Conservation (phyloP, 345 rosid species). For the Aquilaria malaccensis region DNA sequence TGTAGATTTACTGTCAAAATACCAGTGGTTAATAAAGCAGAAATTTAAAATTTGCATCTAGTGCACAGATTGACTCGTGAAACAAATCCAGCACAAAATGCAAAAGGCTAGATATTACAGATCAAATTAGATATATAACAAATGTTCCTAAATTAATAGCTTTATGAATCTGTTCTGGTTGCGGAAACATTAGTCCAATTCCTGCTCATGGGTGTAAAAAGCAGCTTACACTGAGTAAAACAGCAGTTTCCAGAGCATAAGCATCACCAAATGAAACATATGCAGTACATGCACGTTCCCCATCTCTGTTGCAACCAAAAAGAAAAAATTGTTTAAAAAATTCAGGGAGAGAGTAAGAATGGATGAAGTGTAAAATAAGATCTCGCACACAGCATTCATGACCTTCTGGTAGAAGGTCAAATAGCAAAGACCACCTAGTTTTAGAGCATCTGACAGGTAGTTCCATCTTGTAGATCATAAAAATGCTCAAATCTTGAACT, state of each 20-base stretch:
- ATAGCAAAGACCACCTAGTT: not conserved
- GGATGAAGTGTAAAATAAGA: not conserved
- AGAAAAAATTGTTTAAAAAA: not conserved
- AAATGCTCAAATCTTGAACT: too few relatives aligned
- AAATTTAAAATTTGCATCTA: too few relatives aligned
- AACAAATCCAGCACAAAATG: too few relatives aligned
- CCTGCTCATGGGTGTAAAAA: not conserved
- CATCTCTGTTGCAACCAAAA: slow-evolving; percentile 34
- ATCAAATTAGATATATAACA: not conserved
- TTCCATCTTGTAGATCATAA: too few relatives aligned
- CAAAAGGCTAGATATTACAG: not conserved
- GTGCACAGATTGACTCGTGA: too few relatives aligned
- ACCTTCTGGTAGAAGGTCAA: too few relatives aligned
- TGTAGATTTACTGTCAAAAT: too few relatives aligned
- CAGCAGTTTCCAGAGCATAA: slow-evolving; percentile 72
- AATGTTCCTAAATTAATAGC: not conserved
- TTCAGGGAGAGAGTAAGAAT: not conserved
- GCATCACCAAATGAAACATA: slow-evolving; percentile 72
- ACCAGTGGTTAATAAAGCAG: too few relatives aligned
- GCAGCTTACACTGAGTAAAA: slow-evolving; percentile 74
- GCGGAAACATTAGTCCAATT: not conserved
- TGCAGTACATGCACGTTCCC: slow-evolving; percentile 60
- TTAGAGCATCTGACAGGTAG: too few relatives aligned
- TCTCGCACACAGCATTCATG: not conserved
- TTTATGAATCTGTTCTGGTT: too few relatives aligned